Percentiles rank a stretch among this genome's conserved stretches.
Evolutionary conservation across 306 rosid genomes (phyloP).

Genomic region (Trifolium pratense): DNA sequence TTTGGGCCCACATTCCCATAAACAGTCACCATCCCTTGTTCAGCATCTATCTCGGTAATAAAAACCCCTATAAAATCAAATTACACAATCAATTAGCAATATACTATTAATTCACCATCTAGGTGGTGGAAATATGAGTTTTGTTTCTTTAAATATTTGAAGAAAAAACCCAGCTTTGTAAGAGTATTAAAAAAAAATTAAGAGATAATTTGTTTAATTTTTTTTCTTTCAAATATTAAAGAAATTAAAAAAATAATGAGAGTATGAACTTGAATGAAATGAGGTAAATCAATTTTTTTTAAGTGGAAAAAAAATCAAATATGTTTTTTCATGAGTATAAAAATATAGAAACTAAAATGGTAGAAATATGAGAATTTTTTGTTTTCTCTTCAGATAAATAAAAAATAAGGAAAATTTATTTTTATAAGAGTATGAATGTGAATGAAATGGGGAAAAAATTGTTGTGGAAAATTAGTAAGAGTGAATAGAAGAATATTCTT

Average conservation of each 20-base stretch:
- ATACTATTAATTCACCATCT: background rate
- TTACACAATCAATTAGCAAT: background rate
- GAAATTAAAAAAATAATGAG: too few species aligned
- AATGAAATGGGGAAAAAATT: background rate
- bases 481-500: conserved; percentile 1
- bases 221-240: too few species aligned
- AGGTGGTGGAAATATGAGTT: too few species aligned
- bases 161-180: too few species aligned
- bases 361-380: background rate
- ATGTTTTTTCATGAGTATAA: background rate
- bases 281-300: background rate
- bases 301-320: background rate
- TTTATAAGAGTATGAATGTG: background rate
- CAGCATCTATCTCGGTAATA: conserved; percentile 81
- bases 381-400: background rate
- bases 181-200: too few species aligned
- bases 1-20: conserved; percentile 86
- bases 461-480: background rate
- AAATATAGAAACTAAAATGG: background rate
- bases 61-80: conserved; percentile 63
- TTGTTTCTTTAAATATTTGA: too few species aligned
- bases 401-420: background rate
- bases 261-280: too few species aligned
- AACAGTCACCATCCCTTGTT: conserved; percentile 84
- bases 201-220: too few species aligned